Percentiles rank a stretch among this genome's conserved stretches.
These are phyloP conservation scores for Pseudotsuga menziesii DNA, from an alignment of 75 land plant genomes.

Conservation along the genomic window DNA sequence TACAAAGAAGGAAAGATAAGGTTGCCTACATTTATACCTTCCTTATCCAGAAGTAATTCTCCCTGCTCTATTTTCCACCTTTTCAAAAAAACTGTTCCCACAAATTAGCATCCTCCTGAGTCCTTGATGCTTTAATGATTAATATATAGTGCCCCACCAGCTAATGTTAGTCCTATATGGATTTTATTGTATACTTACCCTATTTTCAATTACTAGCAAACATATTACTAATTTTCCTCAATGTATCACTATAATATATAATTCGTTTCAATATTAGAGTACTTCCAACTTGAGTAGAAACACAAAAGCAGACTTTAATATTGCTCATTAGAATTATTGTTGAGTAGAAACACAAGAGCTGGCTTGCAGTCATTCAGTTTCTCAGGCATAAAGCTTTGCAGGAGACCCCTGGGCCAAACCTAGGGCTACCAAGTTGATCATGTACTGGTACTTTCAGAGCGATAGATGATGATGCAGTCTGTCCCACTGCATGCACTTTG, in stretches of 20 bases:
- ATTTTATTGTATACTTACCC: not conserved
- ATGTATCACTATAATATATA: not conserved
- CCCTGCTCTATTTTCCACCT: not conserved
- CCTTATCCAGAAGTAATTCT: not conserved
- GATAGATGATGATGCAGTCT: no score
- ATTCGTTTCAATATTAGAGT: not conserved
- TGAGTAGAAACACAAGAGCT: not conserved
- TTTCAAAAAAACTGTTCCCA: not conserved
- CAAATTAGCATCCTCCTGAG: not conserved
- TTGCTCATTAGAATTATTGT: not conserved
- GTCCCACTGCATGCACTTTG: no score
- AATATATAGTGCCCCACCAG: not conserved
- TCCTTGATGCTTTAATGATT: not conserved
- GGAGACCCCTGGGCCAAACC: no score
- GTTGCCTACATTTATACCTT: not conserved
- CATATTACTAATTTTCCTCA: not conserved
- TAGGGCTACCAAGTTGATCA: no score
- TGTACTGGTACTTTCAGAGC: no score
- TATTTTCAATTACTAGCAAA: not conserved
- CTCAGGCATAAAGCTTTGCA: no score
- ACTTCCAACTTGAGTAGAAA: no score
- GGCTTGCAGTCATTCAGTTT: no score
- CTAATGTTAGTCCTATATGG: not conserved
- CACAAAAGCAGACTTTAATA: no score
- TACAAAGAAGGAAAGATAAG: not conserved